Base-by-base conservation (phyloP, 2,329 filamentous ascomycete genomes). In the Coleophoma cylindrospora region DNA sequence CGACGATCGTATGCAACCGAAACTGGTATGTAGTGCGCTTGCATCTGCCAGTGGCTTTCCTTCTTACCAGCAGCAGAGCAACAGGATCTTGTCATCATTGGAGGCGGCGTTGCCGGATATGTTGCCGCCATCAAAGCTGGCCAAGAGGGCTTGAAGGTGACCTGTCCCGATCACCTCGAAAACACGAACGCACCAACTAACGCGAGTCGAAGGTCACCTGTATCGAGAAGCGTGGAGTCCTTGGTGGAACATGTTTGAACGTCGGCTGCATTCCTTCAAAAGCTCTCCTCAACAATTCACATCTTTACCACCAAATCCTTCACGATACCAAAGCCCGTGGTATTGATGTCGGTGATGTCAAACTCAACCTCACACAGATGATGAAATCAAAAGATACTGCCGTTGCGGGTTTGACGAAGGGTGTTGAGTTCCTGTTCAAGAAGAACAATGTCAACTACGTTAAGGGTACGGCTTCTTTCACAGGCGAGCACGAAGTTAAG, bases 201-300 rank as follows among this genome's bases (percentile, higher is more conserved):
- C 45, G 34, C 12, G 21, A 45, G 21, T 21, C 21, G 41, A 59
- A 96, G 91, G 92, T 96, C 57, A 82, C 91, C 54, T 99, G 94
- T 75, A 95, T 99, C 75, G 94, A 99, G 77, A 99, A 99, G 82
- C 90, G 94, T 68, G 94, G 94, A 61, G 80, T 83, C 54, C 85
- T 99, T 64, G 94, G 94, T 66, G 94, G 94, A 69, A 99, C 94
- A 66, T 99, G 94, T 79, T 77, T 99, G 66, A 99, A 99, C 71
- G 94, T 99, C 67, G 94, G 94, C 75, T 99, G 94, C 76, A 99
- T 99, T 69, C 94, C 94, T 60, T 99, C 94, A 59, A 99, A 99
- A 76, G 96, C 94, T 56, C 89, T 99, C 62, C 89, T 99, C 71
- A 99, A 97, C 85, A 97, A 97, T 81, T 96, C 94, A 64, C 91